Evolutionary conservation across 2,329 filamentous ascomycete species (phyloP), one percentile per base, ranked within the genome.

Genomic region (Hypomyces rosellus): DNA sequence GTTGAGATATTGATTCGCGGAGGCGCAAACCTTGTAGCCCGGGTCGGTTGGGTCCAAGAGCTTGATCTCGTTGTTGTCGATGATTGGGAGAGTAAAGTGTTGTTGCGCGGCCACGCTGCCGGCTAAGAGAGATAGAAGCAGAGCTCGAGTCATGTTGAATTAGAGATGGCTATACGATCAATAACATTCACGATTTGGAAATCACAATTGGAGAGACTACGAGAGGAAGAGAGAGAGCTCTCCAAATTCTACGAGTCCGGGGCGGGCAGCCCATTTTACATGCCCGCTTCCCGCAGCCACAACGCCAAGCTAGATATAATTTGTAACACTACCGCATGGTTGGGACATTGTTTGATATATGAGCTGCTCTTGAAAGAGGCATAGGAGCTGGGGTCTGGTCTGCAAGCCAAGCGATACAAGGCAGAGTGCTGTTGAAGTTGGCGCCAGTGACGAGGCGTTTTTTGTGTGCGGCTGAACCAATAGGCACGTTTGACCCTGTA

Each of bases 81-180:
- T 38, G 16, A 59, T 34, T 3, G 59, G 49, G 13, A 55, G 45
- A 5, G 53, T 53, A 45, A 56, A 55, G 36, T 60, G 41, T 50
- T 60, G 41, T 50, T 66, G 61, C 25, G 65, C 65, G 49, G 57
- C 59, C 39, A 57, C 59, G 45, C 52, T 48, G 46, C 56, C 54
- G 47, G 57, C 61, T 45, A 62, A 22, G 48, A 53, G 22, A 16
- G 45, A 13, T 13, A 47, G 20, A 47, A 36, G 37, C 37, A 30
- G 37, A 39, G n/a, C 14, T 41, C 15, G 38, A 11, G 34, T 33
- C 44, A 44, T 44, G 20, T 15, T 44, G 41, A 15, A 30, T 14
- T 5, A 9, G 40, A 22, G 16, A n/a, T 11, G 37, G 16, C 14
- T 39, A 18, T 39, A 39, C 16, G n/a, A n/a, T 39, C 4, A 11